Base-by-base conservation (phyloP, 2,329 filamentous ascomycete genomes). In the Penicillium sp. region DNA sequence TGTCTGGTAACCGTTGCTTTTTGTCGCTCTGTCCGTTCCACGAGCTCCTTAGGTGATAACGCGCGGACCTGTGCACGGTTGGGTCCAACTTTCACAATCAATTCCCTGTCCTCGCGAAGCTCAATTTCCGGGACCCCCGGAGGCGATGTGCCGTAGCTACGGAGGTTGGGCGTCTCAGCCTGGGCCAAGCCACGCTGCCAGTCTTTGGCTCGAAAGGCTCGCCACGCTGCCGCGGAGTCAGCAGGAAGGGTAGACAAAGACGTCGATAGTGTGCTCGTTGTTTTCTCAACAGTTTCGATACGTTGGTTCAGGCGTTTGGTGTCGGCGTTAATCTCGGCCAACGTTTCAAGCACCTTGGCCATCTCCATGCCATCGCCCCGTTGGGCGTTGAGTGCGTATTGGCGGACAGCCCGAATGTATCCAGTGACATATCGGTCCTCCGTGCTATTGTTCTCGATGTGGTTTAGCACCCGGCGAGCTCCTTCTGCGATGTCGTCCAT, bases 351-450 rank as follows among this genome's bases (percentile, higher is more conserved):
- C 10, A 32, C 29, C 29, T 32, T 32, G 29, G 29, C 29, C 38
- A 52, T 52, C 28, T 44, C 47, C 53, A 46, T 39, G 35, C 37
- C 39, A 23, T 55, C 52, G n/a, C 49, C 49, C 44, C 46, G 47
- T 51, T 55, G 44, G 53, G 47, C 53, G 40, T 53, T 55, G 28
- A 55, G 33, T 20, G 45, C 50, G 42, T 47, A 50, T 35, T 51
- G 15, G 44, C 50, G 50, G 39, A 55, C 31, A 18, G 50, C 47
- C 1, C 50, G 43, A 18, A 54, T 54, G 48, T 46, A 54, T 54
- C 44, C 44, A 12, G 44, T 48, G 47, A 48, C 38, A 35, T 54
- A 54, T 46, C 41, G 31, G 9, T 50, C 32, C 33, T 46, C 42
- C 5, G 44, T 46, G 24, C 47, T 42, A 31, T 44, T 48, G 25